Conservation (phyloP, 257 asterid genomes). For the Pogostemon cablin region DNA sequence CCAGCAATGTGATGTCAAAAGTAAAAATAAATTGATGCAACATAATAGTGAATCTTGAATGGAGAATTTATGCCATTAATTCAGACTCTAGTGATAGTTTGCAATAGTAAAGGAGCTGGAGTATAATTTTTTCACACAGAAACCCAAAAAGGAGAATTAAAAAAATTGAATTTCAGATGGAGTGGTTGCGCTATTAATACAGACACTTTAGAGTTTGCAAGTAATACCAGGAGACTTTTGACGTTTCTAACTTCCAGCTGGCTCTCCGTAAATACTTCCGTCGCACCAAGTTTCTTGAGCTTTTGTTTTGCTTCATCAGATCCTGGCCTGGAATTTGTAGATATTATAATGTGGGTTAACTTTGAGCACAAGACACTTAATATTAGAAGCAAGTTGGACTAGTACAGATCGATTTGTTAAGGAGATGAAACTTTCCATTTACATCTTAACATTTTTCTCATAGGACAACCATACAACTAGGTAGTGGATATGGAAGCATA, state of each 20-base stretch:
- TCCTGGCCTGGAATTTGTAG: conserved; percentile 63
- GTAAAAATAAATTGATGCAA: background rate
- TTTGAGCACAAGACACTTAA: conserved; percentile 3
- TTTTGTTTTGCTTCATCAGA: conserved; percentile 79
- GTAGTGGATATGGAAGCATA: conserved; percentile 20
- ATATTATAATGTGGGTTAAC: conserved; percentile 34
- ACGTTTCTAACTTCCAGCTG: conserved; percentile 78
- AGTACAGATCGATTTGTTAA: background rate
- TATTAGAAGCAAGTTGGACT: conserved; percentile 23
- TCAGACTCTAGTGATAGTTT: conserved; percentile 21
- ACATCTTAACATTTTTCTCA: conserved; percentile 6
- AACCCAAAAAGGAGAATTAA: background rate
- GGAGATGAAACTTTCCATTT: conserved; percentile 15
- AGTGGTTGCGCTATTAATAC: background rate
- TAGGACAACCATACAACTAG: conserved; percentile 6
- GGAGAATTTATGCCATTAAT: conserved; percentile 11
- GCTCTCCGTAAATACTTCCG: conserved; percentile 82
- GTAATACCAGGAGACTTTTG: conserved; percentile 77
- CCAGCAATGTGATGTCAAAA: conserved; percentile 17
- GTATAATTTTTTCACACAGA: background rate
- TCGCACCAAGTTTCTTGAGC: conserved; percentile 85
- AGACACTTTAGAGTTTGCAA: conserved; percentile 22
- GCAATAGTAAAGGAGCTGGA: background rate
- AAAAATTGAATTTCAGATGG: background rate
- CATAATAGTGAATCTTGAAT: conserved; percentile 8